Base-by-base conservation (phyloP, 192 early-diverging fungal genomes). In the Coemansia sp. region DNA sequence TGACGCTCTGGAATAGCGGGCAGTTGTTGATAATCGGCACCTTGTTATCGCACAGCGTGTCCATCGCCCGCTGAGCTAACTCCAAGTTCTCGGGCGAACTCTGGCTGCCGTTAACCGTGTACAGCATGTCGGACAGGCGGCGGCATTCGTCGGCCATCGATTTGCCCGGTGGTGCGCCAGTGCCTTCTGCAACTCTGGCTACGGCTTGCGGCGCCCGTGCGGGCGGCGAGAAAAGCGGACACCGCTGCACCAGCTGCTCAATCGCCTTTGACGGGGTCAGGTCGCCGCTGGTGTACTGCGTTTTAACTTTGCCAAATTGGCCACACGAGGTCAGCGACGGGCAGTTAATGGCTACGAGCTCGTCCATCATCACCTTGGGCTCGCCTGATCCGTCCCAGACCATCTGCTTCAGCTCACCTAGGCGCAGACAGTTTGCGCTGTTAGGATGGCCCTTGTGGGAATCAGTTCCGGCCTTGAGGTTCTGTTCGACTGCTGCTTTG, bases 61-160 rank as follows among this genome's bases (percentile, higher is more conserved):
- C 62, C 65, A 78, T 78, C 1, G 56, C 64, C 33, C 29, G 35
- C 38, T 56, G 25, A 14, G 74, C 74, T 4, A 45, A 43, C 35
- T 32, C 14, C 6, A 12, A 4, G 45, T 57, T 19, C 21, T 19
- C 32, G 14, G 47, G 47, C 0, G 67, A 47, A n/a, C 11, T 29
- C 32, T 59, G 38, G 40, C n/a, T 32, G 31, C 58, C 56, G 64
- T 67, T 45, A 8, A 72, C 66, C 1, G 61, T 52, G 42, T 78
- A 78, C 9, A 78, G 65, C 69, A 72, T 58, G 45, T 78, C 76
- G 4, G 76, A 78, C 18, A 78, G 52, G 0, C 62, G 57, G 32
- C 69, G 69, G 58, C 76, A 78, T 32, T 78, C 69, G 54, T 78
- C 76, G 22, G 76, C 58, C 76, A 78, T 78, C 32, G 76, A 78